A percentile compares a stretch with the other conserved stretches of the same genome.
These are phyloP conservation scores for Arachis hypogaea DNA, from an alignment of 306 rosid genomes.

Conservation along the genomic window DNA sequence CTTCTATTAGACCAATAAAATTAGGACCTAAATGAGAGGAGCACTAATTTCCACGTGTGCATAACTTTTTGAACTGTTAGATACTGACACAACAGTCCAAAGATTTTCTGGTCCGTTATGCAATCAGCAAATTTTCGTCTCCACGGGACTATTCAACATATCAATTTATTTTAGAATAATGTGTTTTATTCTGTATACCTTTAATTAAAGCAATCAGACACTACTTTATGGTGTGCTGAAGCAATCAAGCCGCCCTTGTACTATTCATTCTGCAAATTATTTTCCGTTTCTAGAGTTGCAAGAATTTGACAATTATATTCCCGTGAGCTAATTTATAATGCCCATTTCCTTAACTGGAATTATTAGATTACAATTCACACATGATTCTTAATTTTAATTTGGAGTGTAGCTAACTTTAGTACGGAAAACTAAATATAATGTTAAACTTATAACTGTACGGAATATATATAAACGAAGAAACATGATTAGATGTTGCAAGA, in stretches of 20 bases:
- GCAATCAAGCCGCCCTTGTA: neutral
- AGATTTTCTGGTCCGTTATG: neutral
- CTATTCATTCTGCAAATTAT: neutral
- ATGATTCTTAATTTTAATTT: neutral
- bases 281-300: neutral
- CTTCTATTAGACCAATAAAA: neutral
- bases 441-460: neutral
- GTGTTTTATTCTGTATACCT: neutral
- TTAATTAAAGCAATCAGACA: neutral
- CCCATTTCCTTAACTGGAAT: neutral
- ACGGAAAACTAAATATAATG: neutral
- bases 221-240: neutral
- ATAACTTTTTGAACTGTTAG: neutral
- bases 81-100: neutral
- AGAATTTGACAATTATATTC: too few relatives aligned
- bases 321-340: too few relatives aligned
- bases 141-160: neutral
- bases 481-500: slow-evolving; percentile 33
- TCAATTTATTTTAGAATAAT: too few relatives aligned
- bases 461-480: slow-evolving; percentile 25
- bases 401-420: neutral
- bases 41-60: neutral
- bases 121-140: slow-evolving; percentile 4
- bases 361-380: neutral
- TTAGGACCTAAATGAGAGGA: neutral